A percentile compares a stretch with the other conserved stretches of the same genome.
Evolutionary conservation across 371 early-diverging fungal genomes (phyloP).

Genomic region (Lichtheimia ornata): DNA sequence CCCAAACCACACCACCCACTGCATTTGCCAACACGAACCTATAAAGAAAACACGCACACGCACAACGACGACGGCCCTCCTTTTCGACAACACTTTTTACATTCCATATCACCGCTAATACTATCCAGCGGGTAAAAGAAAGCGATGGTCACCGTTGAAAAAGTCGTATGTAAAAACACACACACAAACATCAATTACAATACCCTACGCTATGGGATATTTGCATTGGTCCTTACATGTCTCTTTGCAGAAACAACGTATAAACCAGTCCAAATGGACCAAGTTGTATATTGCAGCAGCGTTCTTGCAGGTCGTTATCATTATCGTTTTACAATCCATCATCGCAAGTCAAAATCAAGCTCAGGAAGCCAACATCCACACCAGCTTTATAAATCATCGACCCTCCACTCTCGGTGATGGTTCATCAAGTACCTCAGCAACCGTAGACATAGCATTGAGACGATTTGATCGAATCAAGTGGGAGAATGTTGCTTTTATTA

Average conservation of each 20-base stretch:
- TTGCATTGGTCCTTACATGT: not conserved
- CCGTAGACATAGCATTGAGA: slow-evolving; percentile 5
- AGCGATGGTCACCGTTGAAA: slow-evolving; percentile 52
- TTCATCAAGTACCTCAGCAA: too few species aligned
- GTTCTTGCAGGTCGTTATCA: slow-evolving; percentile 39
- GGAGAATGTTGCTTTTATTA: slow-evolving; percentile 51
- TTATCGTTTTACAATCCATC: slow-evolving; percentile 32
- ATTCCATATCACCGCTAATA: too few species aligned
- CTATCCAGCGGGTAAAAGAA: too few species aligned
- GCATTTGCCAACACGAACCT: too few species aligned
- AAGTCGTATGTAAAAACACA: slow-evolving; percentile 18
- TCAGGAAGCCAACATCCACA: slow-evolving; percentile 12
- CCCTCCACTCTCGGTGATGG: too few species aligned
- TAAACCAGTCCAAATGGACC: slow-evolving; percentile 41
- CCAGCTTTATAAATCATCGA: too few species aligned
- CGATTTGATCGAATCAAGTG: slow-evolving; percentile 42
- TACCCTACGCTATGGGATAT: too few species aligned
- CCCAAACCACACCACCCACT: too few species aligned
- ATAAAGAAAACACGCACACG: too few species aligned
- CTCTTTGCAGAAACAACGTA: slow-evolving; percentile 27
- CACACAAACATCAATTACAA: not conserved
- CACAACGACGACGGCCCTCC: too few species aligned
- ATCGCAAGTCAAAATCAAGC: slow-evolving; percentile 40
- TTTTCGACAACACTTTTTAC: too few species aligned
- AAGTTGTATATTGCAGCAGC: slow-evolving; percentile 35